Evolutionary conservation across 257 asterid species (phyloP), one percentile per base, ranked within the genome.

Genomic region (Misopates orontium): DNA sequence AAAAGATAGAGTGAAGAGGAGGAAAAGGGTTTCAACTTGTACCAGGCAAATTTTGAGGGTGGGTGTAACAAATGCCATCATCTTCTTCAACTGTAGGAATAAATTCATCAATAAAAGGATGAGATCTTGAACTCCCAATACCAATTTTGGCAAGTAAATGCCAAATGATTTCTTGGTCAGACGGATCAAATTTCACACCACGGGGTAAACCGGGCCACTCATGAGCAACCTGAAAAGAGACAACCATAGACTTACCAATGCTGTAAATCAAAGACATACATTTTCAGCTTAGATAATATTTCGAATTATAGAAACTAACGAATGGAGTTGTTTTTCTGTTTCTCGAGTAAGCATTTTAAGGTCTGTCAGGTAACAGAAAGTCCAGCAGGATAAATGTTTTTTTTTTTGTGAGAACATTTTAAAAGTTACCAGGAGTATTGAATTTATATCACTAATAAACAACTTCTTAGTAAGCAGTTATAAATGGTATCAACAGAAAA

Each of bases 131-230:
- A 76, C 76, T 66, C 21, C 70, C 83, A 39, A 49, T 73, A 28
- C 90, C 95, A 31, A 62, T 85, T 83, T 93, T 93, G 15, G 92
- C 87, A 62, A 90, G 87, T 70, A 93, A 80, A 72, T 93, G 97
- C 90, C 86, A 83, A 18, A 90, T 69, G 52, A 93, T 86, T 69
- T 93, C 99, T 75, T 79, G 91, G 71, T 93, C 99, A 56, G 96
- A 71, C 21, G 99, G 99, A 75, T 93, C 99, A 58, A 93, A 90
- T 77, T 93, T 93, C 70, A 93, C 99, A 11, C 99, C 99, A 31
- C 80, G 86, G 4, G 97, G 99, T 79, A 93, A 77, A 54, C 99
- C 99, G 5, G 99, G 99, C 99, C 99, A 93, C 59, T 84, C 87
- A 15, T 93, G 85, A 71, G 77, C 75, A 15, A 85, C 87, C 99